Evolutionary conservation across 371 early-diverging fungal species (phyloP).

Genomic region (Mucor velutinosus): DNA sequence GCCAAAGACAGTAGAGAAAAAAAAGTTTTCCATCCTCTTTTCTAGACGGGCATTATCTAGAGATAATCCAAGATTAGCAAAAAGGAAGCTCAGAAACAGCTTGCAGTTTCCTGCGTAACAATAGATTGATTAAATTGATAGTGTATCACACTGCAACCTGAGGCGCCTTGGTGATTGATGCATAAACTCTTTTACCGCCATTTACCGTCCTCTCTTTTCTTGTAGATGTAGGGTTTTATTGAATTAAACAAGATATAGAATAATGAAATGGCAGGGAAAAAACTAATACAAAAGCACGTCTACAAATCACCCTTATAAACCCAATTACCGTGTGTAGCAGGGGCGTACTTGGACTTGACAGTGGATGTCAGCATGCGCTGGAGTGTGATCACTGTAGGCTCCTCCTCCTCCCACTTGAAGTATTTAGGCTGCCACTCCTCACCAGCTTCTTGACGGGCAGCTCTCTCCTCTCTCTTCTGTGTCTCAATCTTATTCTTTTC

Average conservation of each 20-base stretch:
- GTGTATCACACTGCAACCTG: background rate
- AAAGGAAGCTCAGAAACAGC: background rate
- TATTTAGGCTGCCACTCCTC: conserved; percentile 62
- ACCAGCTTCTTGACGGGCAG: conserved; percentile 57
- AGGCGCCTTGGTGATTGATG: background rate
- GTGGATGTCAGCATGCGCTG: conserved; percentile 36
- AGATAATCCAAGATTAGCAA: background rate
- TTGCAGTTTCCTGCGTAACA: background rate
- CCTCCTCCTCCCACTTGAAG: conserved; percentile 60
- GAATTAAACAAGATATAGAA: conserved; percentile 3
- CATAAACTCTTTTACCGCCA: background rate
- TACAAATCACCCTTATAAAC: conserved; percentile 25
- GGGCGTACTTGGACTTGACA: conserved; percentile 40
- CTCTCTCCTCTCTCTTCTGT: conserved; percentile 64
- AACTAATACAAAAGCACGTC: background rate
- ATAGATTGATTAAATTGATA: background rate
- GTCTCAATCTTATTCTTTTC: conserved; percentile 77
- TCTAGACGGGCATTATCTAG: background rate
- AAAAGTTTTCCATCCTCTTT: background rate
- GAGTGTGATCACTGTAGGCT: conserved; percentile 37
- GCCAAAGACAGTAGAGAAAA: background rate
- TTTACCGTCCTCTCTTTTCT: background rate
- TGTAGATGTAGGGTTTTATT: background rate
- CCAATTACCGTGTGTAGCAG: conserved; percentile 47
- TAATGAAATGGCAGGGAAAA: background rate